These are phyloP conservation scores for Scleromitrula shiraiana DNA, from an alignment of 2,329 filamentous ascomycete genomes.

Conservation along the genomic window DNA sequence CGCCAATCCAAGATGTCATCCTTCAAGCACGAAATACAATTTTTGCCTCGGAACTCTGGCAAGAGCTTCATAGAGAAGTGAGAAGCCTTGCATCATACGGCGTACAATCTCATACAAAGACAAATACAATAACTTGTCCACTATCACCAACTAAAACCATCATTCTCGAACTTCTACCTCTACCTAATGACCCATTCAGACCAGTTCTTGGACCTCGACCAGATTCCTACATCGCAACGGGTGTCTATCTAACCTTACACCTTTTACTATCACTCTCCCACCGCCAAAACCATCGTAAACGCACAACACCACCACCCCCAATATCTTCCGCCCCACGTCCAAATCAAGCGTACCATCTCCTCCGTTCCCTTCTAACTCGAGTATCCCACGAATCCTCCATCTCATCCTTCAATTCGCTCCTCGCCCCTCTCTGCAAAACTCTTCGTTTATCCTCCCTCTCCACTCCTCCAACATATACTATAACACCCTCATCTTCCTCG, in stretches of 20 bases:
- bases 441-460: slow-evolving; percentile 21
- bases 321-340: slow-evolving; percentile 40
- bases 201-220: slow-evolving; percentile 22
- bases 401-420: slow-evolving; percentile 15
- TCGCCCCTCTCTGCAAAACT: slow-evolving; percentile 19
- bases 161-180: slow-evolving; percentile 57
- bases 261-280: slow-evolving; percentile 75
- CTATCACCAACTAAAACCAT: slow-evolving; percentile 48
- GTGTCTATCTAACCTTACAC: slow-evolving; percentile 58
- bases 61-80: slow-evolving; percentile 79
- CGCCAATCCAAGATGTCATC: slow-evolving; percentile 59
- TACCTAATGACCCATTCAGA: slow-evolving; percentile 38
- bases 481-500: slow-evolving; percentile 17
- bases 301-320: slow-evolving; percentile 56
- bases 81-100: slow-evolving; percentile 63
- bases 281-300: slow-evolving; percentile 60
- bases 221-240: slow-evolving; percentile 52
- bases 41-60: slow-evolving; percentile 80
- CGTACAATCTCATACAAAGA: slow-evolving; percentile 49
- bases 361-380: slow-evolving; percentile 44
- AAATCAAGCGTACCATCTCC: slow-evolving; percentile 44
- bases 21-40: slow-evolving; percentile 70
- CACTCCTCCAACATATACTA: slow-evolving; percentile 20
- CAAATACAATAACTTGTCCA: slow-evolving; percentile 47
- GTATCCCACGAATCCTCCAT: slow-evolving; percentile 24